Conservation (phyloP, 345 rosid genomes). For the Hibiscus trionum region DNA sequence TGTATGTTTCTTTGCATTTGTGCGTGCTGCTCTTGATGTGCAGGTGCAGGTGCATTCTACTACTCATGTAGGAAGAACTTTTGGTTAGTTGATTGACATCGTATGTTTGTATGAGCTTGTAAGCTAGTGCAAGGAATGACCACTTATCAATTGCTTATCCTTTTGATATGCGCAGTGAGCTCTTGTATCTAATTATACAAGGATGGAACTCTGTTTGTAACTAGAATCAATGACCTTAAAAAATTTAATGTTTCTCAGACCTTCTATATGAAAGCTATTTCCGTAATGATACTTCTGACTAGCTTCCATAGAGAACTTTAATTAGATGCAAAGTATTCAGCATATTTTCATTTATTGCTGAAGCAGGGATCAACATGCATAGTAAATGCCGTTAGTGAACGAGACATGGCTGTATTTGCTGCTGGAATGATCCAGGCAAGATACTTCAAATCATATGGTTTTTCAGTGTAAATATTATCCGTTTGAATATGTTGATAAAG, state of each 20-base stretch:
- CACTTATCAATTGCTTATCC: background rate
- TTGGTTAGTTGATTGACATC: background rate
- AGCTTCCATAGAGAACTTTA: background rate
- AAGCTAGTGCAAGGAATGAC: background rate
- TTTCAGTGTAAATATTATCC: conserved; percentile 8
- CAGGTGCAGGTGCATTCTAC: background rate
- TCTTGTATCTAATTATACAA: background rate
- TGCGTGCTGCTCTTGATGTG: background rate
- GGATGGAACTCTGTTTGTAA: background rate
- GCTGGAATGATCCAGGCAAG: conserved; percentile 90
- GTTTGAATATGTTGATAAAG: background rate
- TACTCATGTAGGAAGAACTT: background rate
- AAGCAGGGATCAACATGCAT: conserved; percentile 77
- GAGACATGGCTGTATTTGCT: conserved; percentile 93
- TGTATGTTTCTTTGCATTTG: background rate
- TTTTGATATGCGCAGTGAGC: background rate
- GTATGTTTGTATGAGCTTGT: background rate
- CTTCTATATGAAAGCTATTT: background rate
- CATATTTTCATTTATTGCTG: conserved; percentile 18
- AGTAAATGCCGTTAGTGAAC: conserved; percentile 89
- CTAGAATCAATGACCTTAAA: background rate
- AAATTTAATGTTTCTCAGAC: background rate
- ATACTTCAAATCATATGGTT: conserved; percentile 9
- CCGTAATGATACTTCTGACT: background rate
- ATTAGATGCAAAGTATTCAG: conserved; percentile 5